Base-by-base conservation (phyloP, 148 eudicot genomes). In the Arctostaphylos glauca region DNA sequence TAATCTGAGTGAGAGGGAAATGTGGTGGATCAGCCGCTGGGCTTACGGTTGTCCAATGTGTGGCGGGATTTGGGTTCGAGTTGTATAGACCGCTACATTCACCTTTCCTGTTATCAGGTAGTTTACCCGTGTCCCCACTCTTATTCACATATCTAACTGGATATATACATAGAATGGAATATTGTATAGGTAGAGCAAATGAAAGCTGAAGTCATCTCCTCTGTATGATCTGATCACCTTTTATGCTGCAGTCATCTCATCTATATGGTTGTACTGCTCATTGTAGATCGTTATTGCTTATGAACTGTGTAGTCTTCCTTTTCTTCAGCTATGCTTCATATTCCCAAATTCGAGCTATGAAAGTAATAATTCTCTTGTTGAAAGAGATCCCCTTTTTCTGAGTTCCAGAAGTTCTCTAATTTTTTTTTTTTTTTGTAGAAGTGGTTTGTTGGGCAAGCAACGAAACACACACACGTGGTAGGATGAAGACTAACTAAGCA, bases 21-120 rank as follows among this genome's bases (percentile, higher is more conserved):
- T 83, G 76, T 96, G 93, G 92, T 96, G 99, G 99, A 92, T 96
- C 83, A 91, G 98, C 86, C 94, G 99, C 38, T 96, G 99, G 99
- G 98, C 89, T 74, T 87, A 87, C 83, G 97, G 99, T 31, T 96
- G 99, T 84, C 99, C 99, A 50, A 96, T 96, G 91, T 96, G 99
- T 81, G 99, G 99, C 12, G 99, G 99, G 76, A 87, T 95, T 43
- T 96, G 99, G 99, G 93, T 96, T 76, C 94, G 98, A 58, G 99
- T 96, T 73, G 99, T 94, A 84, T 96, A 91, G 83, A 81, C 31
- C 48, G n/a, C 21, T n/a, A 3, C 25, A 10, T 53, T 49, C 5
- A 43, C 8, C 70, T 7, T 78, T 25, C 47, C 23, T 21, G 58
- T 78, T 78, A 67, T 47, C 55, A 54, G 79, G 84, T 81, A 5